Conservation (phyloP, 805 yeast genomes). For the Candida ficus region DNA sequence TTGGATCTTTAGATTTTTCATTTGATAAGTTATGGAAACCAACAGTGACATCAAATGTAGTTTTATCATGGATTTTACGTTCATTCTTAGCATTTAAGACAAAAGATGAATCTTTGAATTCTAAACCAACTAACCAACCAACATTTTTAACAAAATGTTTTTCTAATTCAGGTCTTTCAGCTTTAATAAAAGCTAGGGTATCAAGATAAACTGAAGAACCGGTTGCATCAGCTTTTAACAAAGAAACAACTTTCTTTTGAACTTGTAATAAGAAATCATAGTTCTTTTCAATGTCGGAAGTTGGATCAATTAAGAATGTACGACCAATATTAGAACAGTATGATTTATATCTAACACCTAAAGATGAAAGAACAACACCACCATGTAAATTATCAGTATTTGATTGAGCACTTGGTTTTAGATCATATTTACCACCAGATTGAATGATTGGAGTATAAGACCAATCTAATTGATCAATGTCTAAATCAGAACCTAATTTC, state of each 20-base stretch:
- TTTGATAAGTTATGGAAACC: constrained; percentile 67
- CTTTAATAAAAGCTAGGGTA: constrained; percentile 53
- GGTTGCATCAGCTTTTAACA: constrained; percentile 61
- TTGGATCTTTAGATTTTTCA: constrained; percentile 38
- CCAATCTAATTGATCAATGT: constrained; percentile 80
- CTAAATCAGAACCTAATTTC: constrained; percentile 62
- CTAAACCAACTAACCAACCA: constrained; percentile 88
- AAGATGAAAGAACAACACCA: constrained; percentile 76
- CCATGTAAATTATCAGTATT: constrained; percentile 58
- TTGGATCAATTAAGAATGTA: constrained; percentile 86
- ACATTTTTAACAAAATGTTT: constrained; percentile 66
- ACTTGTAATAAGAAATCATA: constrained; percentile 71
- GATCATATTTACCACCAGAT: constrained; percentile 80
- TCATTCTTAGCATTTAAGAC: constrained; percentile 71
- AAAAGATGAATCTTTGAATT: constrained; percentile 75
- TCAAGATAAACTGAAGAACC: constrained; percentile 62
- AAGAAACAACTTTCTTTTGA: constrained; percentile 56
- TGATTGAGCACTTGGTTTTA: constrained; percentile 79
- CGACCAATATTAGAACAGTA: constrained; percentile 87
- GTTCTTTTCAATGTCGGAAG: constrained; percentile 68
- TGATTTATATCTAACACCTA: constrained; percentile 82
- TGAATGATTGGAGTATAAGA: constrained; percentile 88
- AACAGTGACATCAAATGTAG: constrained; percentile 67
- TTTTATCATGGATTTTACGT: constrained; percentile 61
- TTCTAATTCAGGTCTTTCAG: constrained; percentile 61